Evolutionary conservation across 192 early-diverging fungal genomes (phyloP), one percentile per base, ranked within the genome.

Genomic region (Haplosporangium gracile): DNA sequence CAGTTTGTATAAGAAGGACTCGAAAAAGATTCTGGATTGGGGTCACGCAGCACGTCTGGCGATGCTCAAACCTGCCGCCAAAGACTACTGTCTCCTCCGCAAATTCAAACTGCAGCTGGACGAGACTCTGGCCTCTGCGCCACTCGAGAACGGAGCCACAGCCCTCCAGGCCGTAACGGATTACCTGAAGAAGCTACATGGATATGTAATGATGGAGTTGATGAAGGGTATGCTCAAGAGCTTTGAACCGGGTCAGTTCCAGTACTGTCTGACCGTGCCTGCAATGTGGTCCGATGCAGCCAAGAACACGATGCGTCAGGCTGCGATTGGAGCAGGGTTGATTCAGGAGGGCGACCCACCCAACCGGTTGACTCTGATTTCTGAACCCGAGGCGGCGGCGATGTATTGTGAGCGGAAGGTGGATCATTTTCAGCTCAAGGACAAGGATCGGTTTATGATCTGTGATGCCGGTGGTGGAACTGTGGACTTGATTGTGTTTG

Each of bases 401-500:
- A 79, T 92, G 51, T 92, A 92, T 65, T 90, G 90, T 43, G 90
- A 91, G 81, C 82, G 90, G 55, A 90, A 88, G 78, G 88, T 89
- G 10, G 88, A 91, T 20, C 89, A 78, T 29, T 90, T 92, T 70
- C 86, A 88, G 24, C 79, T 92, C 5, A 80, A 70, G 49, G 83
- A 88, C 53, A 88, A 85, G 69, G 83, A 88, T 26, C 85, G 89
- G 24, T 92, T 92, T 74, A 90, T 92, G 92, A 90, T 92, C 42
- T 90, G 89, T 68, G 92, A 92, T 89, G 90, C 90, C 65, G 92
- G 92, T 72, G 92, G 92, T 79, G 90, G 92, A 77, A 92, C 92
- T 16, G 92, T 92, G 0, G 92, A 92, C 85, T 45, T 92, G 68
- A 92, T 82, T 68, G 79, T 79, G 9, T 88, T 78, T 70, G 88